Evolutionary conservation across 208 protist species (phyloP), one percentile per base, ranked within the genome.

Genomic region (Strigomonas culicis): DNA sequence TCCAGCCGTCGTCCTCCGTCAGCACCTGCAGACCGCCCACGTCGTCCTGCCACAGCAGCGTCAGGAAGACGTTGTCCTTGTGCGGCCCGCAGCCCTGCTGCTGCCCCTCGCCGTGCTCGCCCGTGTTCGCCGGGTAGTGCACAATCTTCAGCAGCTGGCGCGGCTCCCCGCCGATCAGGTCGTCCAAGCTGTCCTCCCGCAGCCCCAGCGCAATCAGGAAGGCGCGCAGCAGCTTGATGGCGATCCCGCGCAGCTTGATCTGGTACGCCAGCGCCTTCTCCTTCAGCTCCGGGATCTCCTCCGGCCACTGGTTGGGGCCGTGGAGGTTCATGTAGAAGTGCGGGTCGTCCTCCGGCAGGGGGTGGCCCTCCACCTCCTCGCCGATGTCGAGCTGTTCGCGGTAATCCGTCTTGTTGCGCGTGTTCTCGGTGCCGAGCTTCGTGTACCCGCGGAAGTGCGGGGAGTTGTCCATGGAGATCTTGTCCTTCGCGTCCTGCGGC

Each of bases 11-110:
- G 7, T 60, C 55, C 3, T 58, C 49, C 31, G 61, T 66, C 19
- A 46, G 17, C 4, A 66, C 61, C 49, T 66, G 61, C 46, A 66
- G 61, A 58, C 61, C 61, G 47, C 61, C 61, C 2, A 28, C 25
- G 15, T 58, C 50, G 50, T 66, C 61, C 36, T 66, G 61, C 61
- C 61, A 66, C 30, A 66, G 61, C 30, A 66, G 11, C n/a, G 61
- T 58, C 19, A 66, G 61, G 22, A 58, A 8, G 34, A 3, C 49
- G 3, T 19, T 7, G 50, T 66, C 61, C 27, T 49, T 39, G 61
- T 66, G 61, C 4, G 61, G 55, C 31, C 55, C 52, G 24, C 21
- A 58, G 21, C 25, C 55, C 30, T 60, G 55, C 13, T 24, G 15
- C 6, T 44, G 55, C 17, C n/a, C 30, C 6, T 60, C 2, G 28